Conservation (phyloP, 768 basidiomycete species). For the Russula earlei region DNA sequence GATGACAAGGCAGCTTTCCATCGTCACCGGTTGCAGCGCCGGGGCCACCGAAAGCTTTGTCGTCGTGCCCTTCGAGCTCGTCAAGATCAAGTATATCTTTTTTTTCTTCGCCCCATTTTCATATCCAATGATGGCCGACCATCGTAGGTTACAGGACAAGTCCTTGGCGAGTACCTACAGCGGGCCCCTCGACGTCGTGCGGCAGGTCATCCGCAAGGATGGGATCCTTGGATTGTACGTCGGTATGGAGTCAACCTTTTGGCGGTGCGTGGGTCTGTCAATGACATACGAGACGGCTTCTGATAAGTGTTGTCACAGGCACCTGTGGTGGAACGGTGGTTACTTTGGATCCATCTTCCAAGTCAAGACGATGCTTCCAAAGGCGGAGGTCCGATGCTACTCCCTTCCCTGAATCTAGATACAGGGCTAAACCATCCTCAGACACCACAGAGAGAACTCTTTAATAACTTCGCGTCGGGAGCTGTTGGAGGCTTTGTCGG, state of each 20-base stretch:
- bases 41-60: constrained; percentile 95
- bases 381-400: constrained; percentile 59
- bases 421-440: neutral
- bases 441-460: constrained; percentile 29
- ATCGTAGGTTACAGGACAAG: constrained; percentile 79
- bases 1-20: constrained; percentile 84
- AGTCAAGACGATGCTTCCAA: constrained; percentile 70
- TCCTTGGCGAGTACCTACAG: constrained; percentile 59
- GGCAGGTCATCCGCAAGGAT: constrained; percentile 63
- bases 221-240: constrained; percentile 82
- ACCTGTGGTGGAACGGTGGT: constrained; percentile 89
- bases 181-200: constrained; percentile 88
- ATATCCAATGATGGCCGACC: neutral
- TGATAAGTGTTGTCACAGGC: constrained; percentile 33
- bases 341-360: constrained; percentile 93
- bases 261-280: constrained; percentile 49
- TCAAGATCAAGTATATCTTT: constrained; percentile 64
- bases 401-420: neutral
- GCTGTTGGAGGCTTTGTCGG: constrained; percentile 84
- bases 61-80: constrained; percentile 94
- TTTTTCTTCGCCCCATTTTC: too few relatives aligned
- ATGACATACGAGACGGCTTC: neutral
- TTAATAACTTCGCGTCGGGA: constrained; percentile 92
- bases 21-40: constrained; percentile 86
- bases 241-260: constrained; percentile 97